Evolutionary conservation across 2,329 filamentous ascomycete species (phyloP), one percentile per base, ranked within the genome.

Genomic region (Botrytis deweyae): DNA sequence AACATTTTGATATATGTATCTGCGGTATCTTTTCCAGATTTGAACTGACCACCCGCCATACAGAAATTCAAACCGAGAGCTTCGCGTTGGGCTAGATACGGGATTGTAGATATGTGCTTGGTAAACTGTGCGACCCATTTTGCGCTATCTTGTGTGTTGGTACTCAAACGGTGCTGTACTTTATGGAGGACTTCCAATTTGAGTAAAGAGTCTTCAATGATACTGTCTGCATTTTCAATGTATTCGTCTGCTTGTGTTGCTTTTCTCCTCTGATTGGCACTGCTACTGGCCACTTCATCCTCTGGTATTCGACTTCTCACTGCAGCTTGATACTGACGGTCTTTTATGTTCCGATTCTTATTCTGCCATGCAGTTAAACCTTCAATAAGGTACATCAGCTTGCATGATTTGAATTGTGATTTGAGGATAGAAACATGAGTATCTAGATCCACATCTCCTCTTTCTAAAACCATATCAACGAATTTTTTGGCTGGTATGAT

Each of bases 31-130:
- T 91, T 88, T 42, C 93, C 93, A 0, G 90, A 88, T 72, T 88
- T 89, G 61, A 95, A 91, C 82, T 95, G 93, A 0, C 93, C 93
- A 0, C 86, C 85, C 71, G 93, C 92, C 91, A 95, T 94, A 82
- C 92, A 95, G 81, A 95, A 95, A 0, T 88, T 86, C 1, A 89
- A 89, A 20, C 87, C 84, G 3, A 84, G 80, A 1, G 87, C 85
- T 72, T 84, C 84, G 77, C 83, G 83, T 77, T 86, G 85, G 14
- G 52, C 73, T 66, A 89, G 88, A 81, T 95, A 95, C 0, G 92
- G 93, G 36, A 92, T 89, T 1, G 90, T 92, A 12, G 91, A 92
- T 67, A 95, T 90, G 80, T 95, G 91, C 79, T 94, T 91, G 0
- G 93, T 95, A 78, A 95, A 93, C 49, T 88, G 85, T 44, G 87